Conservation (phyloP, 768 basidiomycete species). For the Phylloporus sp. region DNA sequence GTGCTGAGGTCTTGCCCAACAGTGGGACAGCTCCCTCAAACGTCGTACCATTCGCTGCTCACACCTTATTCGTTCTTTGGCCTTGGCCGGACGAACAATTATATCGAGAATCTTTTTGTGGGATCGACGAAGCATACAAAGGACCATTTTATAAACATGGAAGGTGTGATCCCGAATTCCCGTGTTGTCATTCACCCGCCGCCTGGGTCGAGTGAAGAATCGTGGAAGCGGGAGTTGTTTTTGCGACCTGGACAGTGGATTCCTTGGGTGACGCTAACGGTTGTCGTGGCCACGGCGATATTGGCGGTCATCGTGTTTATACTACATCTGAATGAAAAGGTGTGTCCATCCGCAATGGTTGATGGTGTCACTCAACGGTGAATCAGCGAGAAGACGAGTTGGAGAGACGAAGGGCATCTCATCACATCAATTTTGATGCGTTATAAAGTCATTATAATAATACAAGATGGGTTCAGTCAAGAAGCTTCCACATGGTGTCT, state of each 20-base stretch:
- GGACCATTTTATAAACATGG: slow-evolving; percentile 84
- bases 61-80: slow-evolving; percentile 96
- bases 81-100: slow-evolving; percentile 96
- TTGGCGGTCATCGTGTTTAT: slow-evolving; percentile 81
- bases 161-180: slow-evolving; percentile 96
- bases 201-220: slow-evolving; percentile 40
- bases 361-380: slow-evolving; percentile 5
- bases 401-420: slow-evolving; percentile 82
- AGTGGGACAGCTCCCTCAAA: slow-evolving; percentile 93
- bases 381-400: slow-evolving; percentile 86
- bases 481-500: slow-evolving; percentile 44
- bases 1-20: slow-evolving; percentile 7
- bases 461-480: no score
- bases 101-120: slow-evolving; percentile 97
- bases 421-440: slow-evolving; percentile 97
- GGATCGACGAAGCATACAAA: slow-evolving; percentile 76
- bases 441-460: slow-evolving; percentile 55
- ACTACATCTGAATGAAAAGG: slow-evolving; percentile 91
- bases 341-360: slow-evolving; percentile 30
- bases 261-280: slow-evolving; percentile 91
- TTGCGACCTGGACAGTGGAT: slow-evolving; percentile 96
- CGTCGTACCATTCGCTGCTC: slow-evolving; percentile 83
- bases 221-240: slow-evolving; percentile 87
- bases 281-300: slow-evolving; percentile 65
- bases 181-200: slow-evolving; percentile 92